phyloP scores from a whole-genome alignment of 2,329 filamentous ascomycete genomes.

The Penicillium sp. region DNA sequence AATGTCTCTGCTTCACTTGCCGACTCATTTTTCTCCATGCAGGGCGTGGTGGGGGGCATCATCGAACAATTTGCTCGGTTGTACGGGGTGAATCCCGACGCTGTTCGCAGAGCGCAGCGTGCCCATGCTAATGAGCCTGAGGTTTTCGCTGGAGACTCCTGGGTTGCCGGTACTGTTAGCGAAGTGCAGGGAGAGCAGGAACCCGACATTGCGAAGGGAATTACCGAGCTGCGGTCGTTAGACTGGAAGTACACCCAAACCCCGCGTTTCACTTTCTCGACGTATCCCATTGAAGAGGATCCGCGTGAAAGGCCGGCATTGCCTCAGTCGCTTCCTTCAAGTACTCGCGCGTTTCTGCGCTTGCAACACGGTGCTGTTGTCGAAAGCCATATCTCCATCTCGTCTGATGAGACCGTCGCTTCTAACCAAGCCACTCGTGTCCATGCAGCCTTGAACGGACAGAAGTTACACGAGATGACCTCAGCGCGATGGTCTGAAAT shows the following conservation, averaged over 20 bases:
- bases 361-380: slow-evolving; percentile 44
- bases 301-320: slow-evolving; percentile 56
- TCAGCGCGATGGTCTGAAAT: slow-evolving; percentile 30
- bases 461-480: slow-evolving; percentile 53
- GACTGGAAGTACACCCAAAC: slow-evolving; percentile 84
- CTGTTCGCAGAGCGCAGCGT: slow-evolving; percentile 33
- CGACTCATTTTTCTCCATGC: slow-evolving; percentile 53
- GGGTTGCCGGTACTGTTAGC: slow-evolving; percentile 52
- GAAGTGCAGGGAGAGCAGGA: slow-evolving; percentile 49
- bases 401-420: slow-evolving; percentile 33
- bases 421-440: slow-evolving; percentile 36
- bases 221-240: slow-evolving; percentile 52
- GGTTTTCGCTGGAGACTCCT: slow-evolving; percentile 35
- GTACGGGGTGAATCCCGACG: slow-evolving; percentile 56
- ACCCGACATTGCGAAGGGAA: slow-evolving; percentile 62
- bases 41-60: slow-evolving; percentile 56
- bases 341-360: slow-evolving; percentile 45
- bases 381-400: slow-evolving; percentile 43
- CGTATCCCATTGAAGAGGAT: slow-evolving; percentile 61
- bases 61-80: slow-evolving; percentile 66
- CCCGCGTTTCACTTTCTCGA: slow-evolving; percentile 75
- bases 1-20: slow-evolving; percentile 68
- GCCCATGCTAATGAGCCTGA: slow-evolving; percentile 37
- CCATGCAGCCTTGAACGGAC: slow-evolving; percentile 38
- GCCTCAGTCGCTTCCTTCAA: slow-evolving; percentile 51